Percentiles rank a stretch among this genome's conserved stretches.
Conservation (phyloP, 2,329 filamentous ascomycete species). For the Sclerotinia borealis region DNA sequence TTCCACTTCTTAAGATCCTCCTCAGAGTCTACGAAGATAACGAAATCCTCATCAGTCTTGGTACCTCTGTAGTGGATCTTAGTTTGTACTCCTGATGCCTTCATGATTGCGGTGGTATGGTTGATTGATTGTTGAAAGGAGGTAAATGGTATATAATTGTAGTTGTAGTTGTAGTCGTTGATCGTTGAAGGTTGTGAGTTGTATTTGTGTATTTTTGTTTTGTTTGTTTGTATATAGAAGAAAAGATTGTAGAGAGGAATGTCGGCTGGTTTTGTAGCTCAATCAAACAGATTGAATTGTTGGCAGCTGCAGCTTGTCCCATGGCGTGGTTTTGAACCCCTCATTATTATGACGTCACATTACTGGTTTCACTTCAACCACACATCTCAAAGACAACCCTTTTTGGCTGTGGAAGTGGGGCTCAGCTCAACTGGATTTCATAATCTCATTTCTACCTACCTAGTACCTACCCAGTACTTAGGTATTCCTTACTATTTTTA, state of each 20-base stretch:
- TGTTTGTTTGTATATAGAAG: slow-evolving; percentile 11
- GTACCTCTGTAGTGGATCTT: slow-evolving; percentile 67
- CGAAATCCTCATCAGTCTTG: slow-evolving; percentile 58
- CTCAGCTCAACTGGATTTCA: neutral
- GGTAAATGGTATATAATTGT: neutral
- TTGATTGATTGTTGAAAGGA: slow-evolving; percentile 1
- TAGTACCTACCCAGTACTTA: too few species aligned
- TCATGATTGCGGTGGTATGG: slow-evolving; percentile 36
- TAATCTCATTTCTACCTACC: neutral
- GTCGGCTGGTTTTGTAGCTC: slow-evolving; percentile 31
- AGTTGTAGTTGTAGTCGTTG: slow-evolving; percentile 5
- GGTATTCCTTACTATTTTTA: neutral
- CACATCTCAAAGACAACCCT: slow-evolving; percentile 6
- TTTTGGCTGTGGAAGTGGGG: neutral
- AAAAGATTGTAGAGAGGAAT: slow-evolving; percentile 13
- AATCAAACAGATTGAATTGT: slow-evolving; percentile 3
- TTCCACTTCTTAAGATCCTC: slow-evolving; percentile 74
- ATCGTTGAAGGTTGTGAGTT: slow-evolving; percentile 9
- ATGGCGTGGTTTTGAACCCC: slow-evolving; percentile 19
- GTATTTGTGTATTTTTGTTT: too few species aligned
- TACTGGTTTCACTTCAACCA: neutral
- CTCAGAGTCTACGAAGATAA: slow-evolving; percentile 56
- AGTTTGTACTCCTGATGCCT: slow-evolving; percentile 48
- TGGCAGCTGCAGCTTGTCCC: slow-evolving; percentile 19
- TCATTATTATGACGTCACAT: slow-evolving; percentile 9